Evolutionary conservation across 768 basidiomycete genomes (phyloP).

Genomic region (Pleurotus tuber-regium): DNA sequence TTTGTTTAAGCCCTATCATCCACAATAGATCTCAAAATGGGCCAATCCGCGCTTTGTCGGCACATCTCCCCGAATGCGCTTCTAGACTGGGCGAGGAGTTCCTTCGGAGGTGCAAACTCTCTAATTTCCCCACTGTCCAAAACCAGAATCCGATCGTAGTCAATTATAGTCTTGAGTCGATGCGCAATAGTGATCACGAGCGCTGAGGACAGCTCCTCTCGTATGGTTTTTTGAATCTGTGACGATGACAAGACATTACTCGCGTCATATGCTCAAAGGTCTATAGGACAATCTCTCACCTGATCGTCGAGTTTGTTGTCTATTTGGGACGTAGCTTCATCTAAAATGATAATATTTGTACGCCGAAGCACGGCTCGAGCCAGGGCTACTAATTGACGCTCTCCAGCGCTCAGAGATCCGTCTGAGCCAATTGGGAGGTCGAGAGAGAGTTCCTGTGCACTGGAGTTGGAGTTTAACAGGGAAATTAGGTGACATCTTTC

Average conservation of each 20-base stretch:
- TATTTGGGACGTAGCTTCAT: slow-evolving; percentile 78
- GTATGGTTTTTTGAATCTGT: slow-evolving; percentile 71
- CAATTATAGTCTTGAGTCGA: slow-evolving; percentile 71
- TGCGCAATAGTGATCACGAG: slow-evolving; percentile 87
- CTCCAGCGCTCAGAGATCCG: slow-evolving; percentile 70
- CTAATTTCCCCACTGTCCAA: slow-evolving; percentile 66
- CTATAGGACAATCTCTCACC: slow-evolving; percentile 40
- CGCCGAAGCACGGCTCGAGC: slow-evolving; percentile 66
- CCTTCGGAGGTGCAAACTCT: slow-evolving; percentile 72
- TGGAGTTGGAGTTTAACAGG: slow-evolving; percentile 36
- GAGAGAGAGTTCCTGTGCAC: slow-evolving; percentile 35
- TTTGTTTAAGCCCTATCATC: neutral
- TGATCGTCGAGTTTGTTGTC: slow-evolving; percentile 69
- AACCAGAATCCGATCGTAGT: slow-evolving; percentile 75
- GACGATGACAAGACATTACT: neutral
- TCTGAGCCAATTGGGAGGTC: slow-evolving; percentile 63
- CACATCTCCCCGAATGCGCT: slow-evolving; percentile 72
- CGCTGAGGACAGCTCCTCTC: slow-evolving; percentile 65
- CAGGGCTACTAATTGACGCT: slow-evolving; percentile 71
- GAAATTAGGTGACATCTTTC: slow-evolving; percentile 59
- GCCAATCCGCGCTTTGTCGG: slow-evolving; percentile 56
- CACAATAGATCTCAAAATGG: slow-evolving; percentile 26
- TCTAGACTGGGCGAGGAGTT: slow-evolving; percentile 48
- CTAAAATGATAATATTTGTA: slow-evolving; percentile 69
- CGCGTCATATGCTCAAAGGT: too few species aligned